Evolutionary conservation across 2,329 filamentous ascomycete species (phyloP).

Genomic region (Orbilia ellipsospora): DNA sequence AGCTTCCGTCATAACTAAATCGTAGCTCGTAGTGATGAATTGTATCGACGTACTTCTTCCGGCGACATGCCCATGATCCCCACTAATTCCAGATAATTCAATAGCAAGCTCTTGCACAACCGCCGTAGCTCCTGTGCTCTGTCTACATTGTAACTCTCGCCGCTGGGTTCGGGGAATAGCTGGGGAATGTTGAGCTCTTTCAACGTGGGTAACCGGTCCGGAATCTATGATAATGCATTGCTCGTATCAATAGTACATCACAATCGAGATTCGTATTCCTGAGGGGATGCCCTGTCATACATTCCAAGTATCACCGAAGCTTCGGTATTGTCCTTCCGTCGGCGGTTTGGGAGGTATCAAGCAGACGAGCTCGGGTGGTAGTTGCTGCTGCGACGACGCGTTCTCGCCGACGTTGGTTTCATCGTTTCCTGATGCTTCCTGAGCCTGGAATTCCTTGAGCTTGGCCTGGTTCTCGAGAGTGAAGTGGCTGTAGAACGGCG

Average conservation of each 20-base stretch:
- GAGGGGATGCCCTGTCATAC: slow-evolving; percentile 61
- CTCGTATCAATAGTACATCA: slow-evolving; percentile 4
- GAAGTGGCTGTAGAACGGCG: slow-evolving; percentile 90
- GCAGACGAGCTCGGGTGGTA: slow-evolving; percentile 78
- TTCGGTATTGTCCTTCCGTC: slow-evolving; percentile 74
- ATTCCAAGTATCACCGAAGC: slow-evolving; percentile 77
- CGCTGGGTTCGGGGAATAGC: slow-evolving; percentile 69
- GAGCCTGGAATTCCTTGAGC: slow-evolving; percentile 66
- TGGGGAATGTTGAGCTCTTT: slow-evolving; percentile 77
- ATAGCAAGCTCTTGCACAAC: slow-evolving; percentile 82
- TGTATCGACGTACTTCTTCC: slow-evolving; percentile 63
- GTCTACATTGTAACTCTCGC: slow-evolving; percentile 70
- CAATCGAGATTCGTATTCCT: not conserved
- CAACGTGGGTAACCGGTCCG: slow-evolving; percentile 73
- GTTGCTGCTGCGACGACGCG: slow-evolving; percentile 66
- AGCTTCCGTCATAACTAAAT: not conserved
- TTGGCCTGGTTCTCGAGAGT: slow-evolving; percentile 77
- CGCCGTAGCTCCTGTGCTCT: slow-evolving; percentile 77
- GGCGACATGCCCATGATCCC: slow-evolving; percentile 77
- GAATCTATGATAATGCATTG: slow-evolving; percentile 61
- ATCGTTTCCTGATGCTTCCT: slow-evolving; percentile 56
- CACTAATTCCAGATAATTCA: slow-evolving; percentile 88
- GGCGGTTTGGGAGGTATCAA: slow-evolving; percentile 85
- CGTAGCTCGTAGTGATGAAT: not conserved
- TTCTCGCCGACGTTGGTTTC: slow-evolving; percentile 19